Conservation (phyloP, 2,329 filamentous ascomycete genomes). For the Boeremia lycopersici region DNA sequence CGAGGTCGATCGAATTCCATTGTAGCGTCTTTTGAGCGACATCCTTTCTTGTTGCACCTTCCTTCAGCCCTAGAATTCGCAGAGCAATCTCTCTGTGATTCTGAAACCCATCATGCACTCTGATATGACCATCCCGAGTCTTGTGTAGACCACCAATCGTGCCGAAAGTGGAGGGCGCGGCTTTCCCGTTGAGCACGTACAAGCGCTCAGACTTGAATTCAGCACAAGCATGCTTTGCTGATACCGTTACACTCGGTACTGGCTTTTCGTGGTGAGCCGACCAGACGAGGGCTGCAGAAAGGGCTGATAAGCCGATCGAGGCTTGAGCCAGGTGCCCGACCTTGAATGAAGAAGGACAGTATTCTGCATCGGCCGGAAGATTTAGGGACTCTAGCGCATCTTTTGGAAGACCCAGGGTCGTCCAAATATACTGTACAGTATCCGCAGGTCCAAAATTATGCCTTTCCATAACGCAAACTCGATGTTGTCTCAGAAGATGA, state of each 20-base stretch:
- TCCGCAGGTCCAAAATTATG: conserved; percentile 30
- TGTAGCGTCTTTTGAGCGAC: conserved; percentile 47
- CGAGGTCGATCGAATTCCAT: conserved; percentile 57
- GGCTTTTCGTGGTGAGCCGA: conserved; percentile 37
- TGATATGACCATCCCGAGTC: conserved; percentile 59
- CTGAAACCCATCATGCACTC: conserved; percentile 61
- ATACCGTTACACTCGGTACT: conserved; percentile 51
- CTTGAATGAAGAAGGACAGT: conserved; percentile 60
- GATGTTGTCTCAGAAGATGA: neutral
- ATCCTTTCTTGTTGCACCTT: conserved; percentile 44
- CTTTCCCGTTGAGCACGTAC: conserved; percentile 52
- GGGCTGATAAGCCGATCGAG: conserved; percentile 58
- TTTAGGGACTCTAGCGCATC: conserved; percentile 29
- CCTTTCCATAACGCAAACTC: conserved; percentile 22
- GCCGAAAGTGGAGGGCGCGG: conserved; percentile 45
- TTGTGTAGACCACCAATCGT: conserved; percentile 59
- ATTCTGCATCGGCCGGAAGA: conserved; percentile 30
- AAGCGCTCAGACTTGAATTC: conserved; percentile 63
- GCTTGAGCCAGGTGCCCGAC: conserved; percentile 60
- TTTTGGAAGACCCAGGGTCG: conserved; percentile 28
- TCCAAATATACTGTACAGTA: conserved; percentile 42
- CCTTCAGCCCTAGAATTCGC: conserved; percentile 50
- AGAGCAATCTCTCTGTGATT: conserved; percentile 57
- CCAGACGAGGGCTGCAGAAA: conserved; percentile 57
- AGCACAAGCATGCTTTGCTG: conserved; percentile 53